Conservation (phyloP, 2,329 filamentous ascomycete genomes). For the Penicillium sp. region DNA sequence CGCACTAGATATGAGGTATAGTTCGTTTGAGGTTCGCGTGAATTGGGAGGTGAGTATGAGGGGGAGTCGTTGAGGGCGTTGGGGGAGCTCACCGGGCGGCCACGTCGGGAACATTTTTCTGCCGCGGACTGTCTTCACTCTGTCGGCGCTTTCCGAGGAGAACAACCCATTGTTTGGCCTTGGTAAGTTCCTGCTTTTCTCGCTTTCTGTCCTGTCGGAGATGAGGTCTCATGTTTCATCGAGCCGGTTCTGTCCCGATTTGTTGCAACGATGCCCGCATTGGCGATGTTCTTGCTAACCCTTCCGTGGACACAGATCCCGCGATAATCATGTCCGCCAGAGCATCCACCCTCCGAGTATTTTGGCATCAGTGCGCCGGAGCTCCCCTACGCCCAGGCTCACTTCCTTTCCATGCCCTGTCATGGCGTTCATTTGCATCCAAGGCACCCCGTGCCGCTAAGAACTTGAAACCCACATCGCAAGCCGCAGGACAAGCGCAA, state of each 20-base stretch:
- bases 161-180: constrained; percentile 23
- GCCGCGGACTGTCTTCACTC: constrained; percentile 32
- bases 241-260: neutral
- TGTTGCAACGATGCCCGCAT: neutral
- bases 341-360: constrained; percentile 32
- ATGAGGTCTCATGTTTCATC: neutral
- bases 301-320: constrained; percentile 12
- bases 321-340: constrained; percentile 35
- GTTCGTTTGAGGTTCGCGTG: constrained; percentile 15
- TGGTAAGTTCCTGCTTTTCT: constrained; percentile 18
- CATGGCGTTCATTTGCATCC: constrained; percentile 37
- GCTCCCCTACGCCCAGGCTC: constrained; percentile 18
- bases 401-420: constrained; percentile 16
- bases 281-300: constrained; percentile 14
- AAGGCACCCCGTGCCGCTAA: constrained; percentile 30
- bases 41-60: constrained; percentile 11
- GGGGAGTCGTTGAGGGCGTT: constrained; percentile 41
- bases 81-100: constrained; percentile 44
- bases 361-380: constrained; percentile 31
- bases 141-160: constrained; percentile 28
- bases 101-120: constrained; percentile 48
- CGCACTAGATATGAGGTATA: constrained; percentile 20
- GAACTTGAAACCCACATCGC: constrained; percentile 9
- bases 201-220: neutral
- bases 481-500: constrained; percentile 15